Conservation (phyloP, 2,329 filamentous ascomycete genomes). For the Phyllosticta paracitricarpa region DNA sequence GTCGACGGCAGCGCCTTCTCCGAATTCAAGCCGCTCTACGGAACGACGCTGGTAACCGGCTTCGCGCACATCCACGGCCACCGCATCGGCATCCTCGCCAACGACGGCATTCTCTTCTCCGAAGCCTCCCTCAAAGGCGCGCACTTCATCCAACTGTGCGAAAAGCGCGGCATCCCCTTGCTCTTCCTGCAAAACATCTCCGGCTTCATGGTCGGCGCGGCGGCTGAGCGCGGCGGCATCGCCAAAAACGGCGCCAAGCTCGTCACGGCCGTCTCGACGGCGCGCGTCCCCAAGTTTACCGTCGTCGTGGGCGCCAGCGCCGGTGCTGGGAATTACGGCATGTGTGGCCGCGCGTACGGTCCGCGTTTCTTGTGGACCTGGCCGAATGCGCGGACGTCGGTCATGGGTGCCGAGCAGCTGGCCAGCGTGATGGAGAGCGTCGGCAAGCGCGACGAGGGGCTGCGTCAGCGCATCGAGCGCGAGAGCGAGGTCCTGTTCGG, state of each 20-base stretch:
- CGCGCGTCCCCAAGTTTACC: constrained; percentile 92
- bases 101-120: constrained; percentile 91
- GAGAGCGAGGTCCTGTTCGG: constrained; percentile 88
- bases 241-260: constrained; percentile 97
- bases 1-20: constrained; percentile 84
- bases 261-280: constrained; percentile 88
- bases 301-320: constrained; percentile 91
- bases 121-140: constrained; percentile 85
- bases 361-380: constrained; percentile 91
- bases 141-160: constrained; percentile 92
- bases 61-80: constrained; percentile 87
- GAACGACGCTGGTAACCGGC: constrained; percentile 75
- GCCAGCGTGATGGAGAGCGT: constrained; percentile 91
- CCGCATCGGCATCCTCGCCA: constrained; percentile 84
- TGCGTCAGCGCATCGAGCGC: constrained; percentile 75
- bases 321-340: constrained; percentile 94
- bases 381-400: constrained; percentile 91
- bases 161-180: constrained; percentile 78
- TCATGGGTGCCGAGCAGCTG: constrained; percentile 93
- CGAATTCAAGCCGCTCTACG: constrained; percentile 91
- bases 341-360: constrained; percentile 91
- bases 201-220: constrained; percentile 94
- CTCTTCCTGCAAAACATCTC: constrained; percentile 95
- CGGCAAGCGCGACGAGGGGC: constrained; percentile 69
- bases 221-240: constrained; percentile 88